Evolutionary conservation across 345 rosid species (phyloP).

Genomic region (Eucalyptus tenuipes): DNA sequence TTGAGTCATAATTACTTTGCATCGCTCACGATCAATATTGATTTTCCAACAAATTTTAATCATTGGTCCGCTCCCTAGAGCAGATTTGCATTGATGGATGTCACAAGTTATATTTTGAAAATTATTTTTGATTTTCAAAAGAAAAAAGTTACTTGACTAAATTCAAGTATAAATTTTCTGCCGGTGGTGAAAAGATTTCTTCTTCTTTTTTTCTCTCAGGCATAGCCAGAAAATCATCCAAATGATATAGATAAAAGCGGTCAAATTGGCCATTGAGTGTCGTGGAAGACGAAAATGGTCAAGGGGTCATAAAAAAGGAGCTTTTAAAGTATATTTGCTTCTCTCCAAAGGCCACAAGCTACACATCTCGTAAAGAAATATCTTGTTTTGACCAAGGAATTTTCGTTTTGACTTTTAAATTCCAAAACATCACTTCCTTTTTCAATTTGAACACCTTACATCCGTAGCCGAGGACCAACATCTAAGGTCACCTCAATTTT

Average conservation of each 20-base stretch:
- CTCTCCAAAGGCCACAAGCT: neutral
- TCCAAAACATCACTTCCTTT: neutral
- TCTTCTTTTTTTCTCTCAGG: neutral
- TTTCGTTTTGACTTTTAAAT: neutral
- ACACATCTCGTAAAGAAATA: neutral
- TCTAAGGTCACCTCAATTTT: neutral
- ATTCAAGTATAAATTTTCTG: fast-evolving
- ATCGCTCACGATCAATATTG: fast-evolving
- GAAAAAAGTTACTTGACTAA: neutral
- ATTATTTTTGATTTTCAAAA: neutral
- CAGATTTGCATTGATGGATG: fast-evolving
- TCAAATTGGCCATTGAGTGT: neutral
- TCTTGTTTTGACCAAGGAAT: neutral
- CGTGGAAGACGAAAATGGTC: neutral
- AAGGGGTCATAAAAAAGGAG: neutral
- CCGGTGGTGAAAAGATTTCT: fast-evolving
- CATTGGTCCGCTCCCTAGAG: neutral
- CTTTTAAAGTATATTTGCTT: neutral
- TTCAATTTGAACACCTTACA: neutral
- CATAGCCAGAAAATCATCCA: neutral
- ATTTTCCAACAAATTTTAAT: neutral
- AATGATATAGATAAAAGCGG: neutral
- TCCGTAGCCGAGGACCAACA: neutral
- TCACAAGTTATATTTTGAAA: neutral
- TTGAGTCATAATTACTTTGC: neutral